These are phyloP conservation scores for Suillus subaureus DNA, from an alignment of 768 basidiomycete species.

Conservation along the genomic window DNA sequence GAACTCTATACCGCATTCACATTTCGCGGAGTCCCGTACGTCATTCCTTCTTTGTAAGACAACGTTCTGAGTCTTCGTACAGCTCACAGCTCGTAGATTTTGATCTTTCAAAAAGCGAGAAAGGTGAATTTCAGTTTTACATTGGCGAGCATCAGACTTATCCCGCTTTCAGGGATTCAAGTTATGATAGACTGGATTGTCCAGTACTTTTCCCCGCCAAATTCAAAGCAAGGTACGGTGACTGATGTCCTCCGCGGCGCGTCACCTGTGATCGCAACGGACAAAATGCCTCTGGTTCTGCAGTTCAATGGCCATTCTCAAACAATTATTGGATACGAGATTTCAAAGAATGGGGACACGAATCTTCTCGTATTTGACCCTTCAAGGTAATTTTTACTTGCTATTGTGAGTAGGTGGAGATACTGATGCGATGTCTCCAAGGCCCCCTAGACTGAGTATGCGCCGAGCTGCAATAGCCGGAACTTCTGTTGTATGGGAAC, in stretches of 20 bases:
- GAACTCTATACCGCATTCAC: constrained; percentile 81
- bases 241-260: constrained; percentile 55
- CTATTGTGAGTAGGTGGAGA: background rate
- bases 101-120: constrained; percentile 42
- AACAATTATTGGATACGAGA: constrained; percentile 83
- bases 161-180: constrained; percentile 39
- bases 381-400: constrained; percentile 47
- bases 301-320: constrained; percentile 88
- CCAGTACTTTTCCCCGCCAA: constrained; percentile 59
- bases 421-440: background rate
- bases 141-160: background rate
- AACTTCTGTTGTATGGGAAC: constrained; percentile 7
- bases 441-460: constrained; percentile 7
- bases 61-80: constrained; percentile 2
- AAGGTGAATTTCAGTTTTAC: constrained; percentile 39
- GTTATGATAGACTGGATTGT: constrained; percentile 73
- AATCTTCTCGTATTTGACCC: constrained; percentile 83
- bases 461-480: constrained; percentile 25
- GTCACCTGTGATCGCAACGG: constrained; percentile 55
- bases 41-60: constrained; percentile 12
- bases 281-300: constrained; percentile 79
- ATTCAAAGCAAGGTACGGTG: constrained; percentile 37
- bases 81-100: constrained; percentile 73
- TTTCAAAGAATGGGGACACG: constrained; percentile 53
- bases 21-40: constrained; percentile 82